Conservation (phyloP, 2,329 filamentous ascomycete species). For the Ciborinia camelliae region DNA sequence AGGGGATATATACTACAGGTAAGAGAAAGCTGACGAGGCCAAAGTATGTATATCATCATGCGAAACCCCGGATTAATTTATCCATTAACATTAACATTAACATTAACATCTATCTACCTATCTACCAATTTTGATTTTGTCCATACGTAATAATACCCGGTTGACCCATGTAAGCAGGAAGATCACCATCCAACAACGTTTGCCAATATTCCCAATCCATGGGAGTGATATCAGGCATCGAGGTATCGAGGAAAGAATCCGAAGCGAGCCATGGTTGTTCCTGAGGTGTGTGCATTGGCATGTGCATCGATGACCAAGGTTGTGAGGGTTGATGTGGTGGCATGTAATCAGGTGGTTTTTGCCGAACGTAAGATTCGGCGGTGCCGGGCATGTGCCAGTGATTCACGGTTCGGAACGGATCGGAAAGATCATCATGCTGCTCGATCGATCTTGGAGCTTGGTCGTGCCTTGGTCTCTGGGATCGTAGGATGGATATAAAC, state of each 20-base stretch:
- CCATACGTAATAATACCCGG: neutral
- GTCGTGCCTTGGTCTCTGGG: conserved; percentile 25
- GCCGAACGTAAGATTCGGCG: conserved; percentile 10
- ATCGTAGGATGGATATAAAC: conserved; percentile 22
- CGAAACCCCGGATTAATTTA: too few relatives aligned
- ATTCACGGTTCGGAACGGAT: conserved; percentile 1
- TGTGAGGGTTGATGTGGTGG: conserved; percentile 1
- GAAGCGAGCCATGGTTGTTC: conserved; percentile 12
- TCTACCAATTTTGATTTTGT: neutral
- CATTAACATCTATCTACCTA: neutral
- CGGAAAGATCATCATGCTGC: neutral
- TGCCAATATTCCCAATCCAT: conserved; percentile 38
- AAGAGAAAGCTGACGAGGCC: too few relatives aligned
- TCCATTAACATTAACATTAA: too few relatives aligned
- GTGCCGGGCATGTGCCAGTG: conserved; percentile 5
- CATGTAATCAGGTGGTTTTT: conserved; percentile 13
- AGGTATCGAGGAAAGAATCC: conserved; percentile 24
- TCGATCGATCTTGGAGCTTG: neutral
- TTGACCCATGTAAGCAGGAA: conserved; percentile 24
- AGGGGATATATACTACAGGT: too few relatives aligned
- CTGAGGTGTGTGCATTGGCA: neutral
- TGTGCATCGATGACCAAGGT: neutral
- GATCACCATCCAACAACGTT: conserved; percentile 34
- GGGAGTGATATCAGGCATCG: conserved; percentile 29
- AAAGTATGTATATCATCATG: too few relatives aligned